Percentiles rank a stretch among this genome's conserved stretches.
These are phyloP conservation scores for Epichloe hybrida DNA, from an alignment of 2,329 filamentous ascomycete species.

Conservation along the genomic window DNA sequence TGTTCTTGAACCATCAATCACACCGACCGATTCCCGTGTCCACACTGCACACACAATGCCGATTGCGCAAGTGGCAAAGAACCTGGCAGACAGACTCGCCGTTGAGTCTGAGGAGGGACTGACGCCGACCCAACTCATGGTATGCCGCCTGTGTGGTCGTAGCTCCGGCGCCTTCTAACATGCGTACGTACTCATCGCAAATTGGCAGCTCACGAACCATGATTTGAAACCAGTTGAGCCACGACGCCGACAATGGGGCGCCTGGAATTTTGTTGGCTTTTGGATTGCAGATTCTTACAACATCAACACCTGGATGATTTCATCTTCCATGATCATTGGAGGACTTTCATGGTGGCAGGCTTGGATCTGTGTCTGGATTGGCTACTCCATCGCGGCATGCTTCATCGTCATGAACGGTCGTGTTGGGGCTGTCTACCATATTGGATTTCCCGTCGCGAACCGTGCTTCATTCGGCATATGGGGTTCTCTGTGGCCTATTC, in stretches of 20 bases:
- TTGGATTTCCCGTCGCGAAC: slow-evolving; percentile 67
- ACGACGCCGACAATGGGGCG: slow-evolving; percentile 66
- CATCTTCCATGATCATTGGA: slow-evolving; percentile 63
- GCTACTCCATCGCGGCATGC: slow-evolving; percentile 61
- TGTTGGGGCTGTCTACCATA: slow-evolving; percentile 77
- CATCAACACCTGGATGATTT: slow-evolving; percentile 92
- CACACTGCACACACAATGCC: neutral
- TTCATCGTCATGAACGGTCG: slow-evolving; percentile 71
- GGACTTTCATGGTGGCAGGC: slow-evolving; percentile 88
- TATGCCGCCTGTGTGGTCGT: slow-evolving; percentile 17
- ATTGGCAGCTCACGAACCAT: slow-evolving; percentile 56
- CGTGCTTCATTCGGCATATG: slow-evolving; percentile 77
- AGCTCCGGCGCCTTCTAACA: neutral
- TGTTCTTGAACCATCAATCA: too few relatives aligned
- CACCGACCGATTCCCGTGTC: neutral
- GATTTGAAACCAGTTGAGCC: slow-evolving; percentile 73
- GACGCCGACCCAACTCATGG: slow-evolving; percentile 67
- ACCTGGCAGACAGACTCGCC: slow-evolving; percentile 46
- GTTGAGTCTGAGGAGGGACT: slow-evolving; percentile 66
- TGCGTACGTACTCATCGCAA: neutral
- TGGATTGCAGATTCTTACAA: slow-evolving; percentile 81
- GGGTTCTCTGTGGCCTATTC: slow-evolving; percentile 78
- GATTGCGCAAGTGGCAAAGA: slow-evolving; percentile 15
- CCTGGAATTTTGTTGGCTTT: slow-evolving; percentile 81
- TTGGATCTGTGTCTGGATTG: slow-evolving; percentile 78